These are phyloP conservation scores for Phyllostachys edulis DNA, from an alignment of 176 grass and related monocot genomes.

Conservation along the genomic window DNA sequence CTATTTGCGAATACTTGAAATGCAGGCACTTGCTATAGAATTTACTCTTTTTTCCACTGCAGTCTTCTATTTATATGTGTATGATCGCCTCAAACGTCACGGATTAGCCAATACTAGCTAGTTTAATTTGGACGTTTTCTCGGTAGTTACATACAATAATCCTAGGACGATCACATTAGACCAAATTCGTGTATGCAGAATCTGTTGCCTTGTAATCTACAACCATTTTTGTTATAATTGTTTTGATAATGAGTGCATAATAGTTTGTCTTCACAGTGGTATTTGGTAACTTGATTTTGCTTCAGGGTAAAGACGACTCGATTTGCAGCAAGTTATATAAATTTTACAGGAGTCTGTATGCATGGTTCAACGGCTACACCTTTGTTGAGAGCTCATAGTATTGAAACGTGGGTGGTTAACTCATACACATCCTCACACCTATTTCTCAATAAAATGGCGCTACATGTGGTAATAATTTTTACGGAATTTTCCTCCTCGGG, in stretches of 20 bases:
- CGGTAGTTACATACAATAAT: constrained; percentile 27
- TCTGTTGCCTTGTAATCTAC: constrained; percentile 17
- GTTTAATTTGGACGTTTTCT: not conserved
- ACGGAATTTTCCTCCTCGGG: too few relatives aligned
- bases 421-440: not conserved
- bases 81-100: not conserved
- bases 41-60: not conserved
- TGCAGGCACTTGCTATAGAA: not conserved
- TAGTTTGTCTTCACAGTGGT: not conserved
- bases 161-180: not conserved
- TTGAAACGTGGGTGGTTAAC: not conserved
- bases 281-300: not conserved
- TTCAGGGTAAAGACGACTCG: not conserved
- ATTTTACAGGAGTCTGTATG: not conserved
- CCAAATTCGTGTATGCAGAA: not conserved
- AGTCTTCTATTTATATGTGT: not conserved
- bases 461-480: not conserved
- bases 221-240: not conserved
- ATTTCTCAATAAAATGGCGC: not conserved
- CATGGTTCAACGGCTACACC: not conserved
- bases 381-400: not conserved
- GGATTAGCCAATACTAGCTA: not conserved
- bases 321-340: not conserved
- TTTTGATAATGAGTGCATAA: not conserved
- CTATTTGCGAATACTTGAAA: not conserved